These are phyloP conservation scores for Candida ipomoeae DNA, from an alignment of 805 yeast genomes.

Conservation along the genomic window DNA sequence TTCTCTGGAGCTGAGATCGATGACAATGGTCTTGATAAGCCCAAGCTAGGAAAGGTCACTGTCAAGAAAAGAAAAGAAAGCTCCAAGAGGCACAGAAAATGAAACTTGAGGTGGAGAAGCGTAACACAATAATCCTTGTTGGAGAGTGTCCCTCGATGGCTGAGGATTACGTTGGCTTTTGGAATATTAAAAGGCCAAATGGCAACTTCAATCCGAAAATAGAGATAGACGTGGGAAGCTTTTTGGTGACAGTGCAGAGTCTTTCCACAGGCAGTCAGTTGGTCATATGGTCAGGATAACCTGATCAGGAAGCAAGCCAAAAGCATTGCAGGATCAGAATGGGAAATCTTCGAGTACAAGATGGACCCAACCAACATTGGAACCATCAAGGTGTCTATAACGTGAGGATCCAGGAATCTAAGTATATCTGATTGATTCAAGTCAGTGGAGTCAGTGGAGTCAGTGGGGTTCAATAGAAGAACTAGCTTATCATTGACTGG, in stretches of 20 bases:
- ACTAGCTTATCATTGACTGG: too few relatives aligned
- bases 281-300: too few relatives aligned
- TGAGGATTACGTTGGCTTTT: conserved; percentile 67
- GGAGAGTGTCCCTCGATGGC: conserved; percentile 62
- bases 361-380: conserved; percentile 58
- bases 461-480: too few relatives aligned
- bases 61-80: conserved; percentile 46
- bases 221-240: conserved; percentile 67
- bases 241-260: conserved; percentile 62
- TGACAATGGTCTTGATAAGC: conserved; percentile 20
- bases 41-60: conserved; percentile 44
- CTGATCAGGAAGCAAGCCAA: conserved; percentile 76
- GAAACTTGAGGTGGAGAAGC: conserved; percentile 41
- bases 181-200: conserved; percentile 75
- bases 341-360: conserved; percentile 81
- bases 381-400: conserved; percentile 53
- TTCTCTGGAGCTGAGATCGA: conserved; percentile 16
- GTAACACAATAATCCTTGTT: conserved; percentile 43
- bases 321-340: conserved; percentile 65
- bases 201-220: conserved; percentile 73
- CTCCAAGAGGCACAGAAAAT: conserved; percentile 18
- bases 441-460: too few relatives aligned
- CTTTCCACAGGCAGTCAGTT: conserved; percentile 55
- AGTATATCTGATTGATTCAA: too few relatives aligned
- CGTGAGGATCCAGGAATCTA: too few relatives aligned